A percentile compares a stretch with the other conserved stretches of the same genome.
Evolutionary conservation across 108 stramenopile species (phyloP).

Genomic region (Hondaea fermentalgiana): DNA sequence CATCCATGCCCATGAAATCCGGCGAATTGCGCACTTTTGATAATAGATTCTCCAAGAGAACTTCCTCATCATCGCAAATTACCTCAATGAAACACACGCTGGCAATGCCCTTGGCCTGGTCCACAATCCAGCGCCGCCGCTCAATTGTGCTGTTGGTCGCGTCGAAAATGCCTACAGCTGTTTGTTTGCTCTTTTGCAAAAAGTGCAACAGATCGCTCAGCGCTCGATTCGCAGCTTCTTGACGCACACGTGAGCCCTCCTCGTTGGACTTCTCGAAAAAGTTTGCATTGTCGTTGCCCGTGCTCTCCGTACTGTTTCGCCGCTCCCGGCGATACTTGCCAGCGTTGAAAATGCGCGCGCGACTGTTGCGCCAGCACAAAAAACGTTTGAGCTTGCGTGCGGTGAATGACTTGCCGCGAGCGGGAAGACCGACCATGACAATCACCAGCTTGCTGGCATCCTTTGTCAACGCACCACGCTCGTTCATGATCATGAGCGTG

Average conservation of each 20-base stretch:
- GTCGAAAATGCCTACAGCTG: conserved; percentile 17
- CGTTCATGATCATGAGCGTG: conserved; percentile 5
- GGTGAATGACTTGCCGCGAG: conserved; percentile 79
- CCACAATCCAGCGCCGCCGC: neutral
- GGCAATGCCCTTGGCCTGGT: neutral
- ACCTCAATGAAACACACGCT: conserved; percentile 18
- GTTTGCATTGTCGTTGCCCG: conserved; percentile 3
- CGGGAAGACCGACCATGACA: conserved; percentile 69
- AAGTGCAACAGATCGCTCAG: neutral
- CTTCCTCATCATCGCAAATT: conserved; percentile 13
- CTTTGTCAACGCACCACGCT: neutral
- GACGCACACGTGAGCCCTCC: neutral
- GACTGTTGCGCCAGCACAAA: conserved; percentile 64
- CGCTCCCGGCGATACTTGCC: conserved; percentile 68
- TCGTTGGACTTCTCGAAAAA: conserved; percentile 2
- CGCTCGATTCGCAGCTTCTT: neutral
- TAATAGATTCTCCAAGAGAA: neutral
- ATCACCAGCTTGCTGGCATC: neutral
- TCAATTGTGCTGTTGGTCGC: conserved; percentile 15
- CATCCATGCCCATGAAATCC: conserved; percentile 10
- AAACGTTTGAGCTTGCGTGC: conserved; percentile 70
- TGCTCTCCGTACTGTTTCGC: neutral
- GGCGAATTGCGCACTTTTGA: conserved; percentile 21
- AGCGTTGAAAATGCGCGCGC: conserved; percentile 74
- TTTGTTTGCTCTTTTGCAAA: neutral